Conservation (phyloP, 2,329 filamentous ascomycete species). For the Trichoderma brevicompactum region DNA sequence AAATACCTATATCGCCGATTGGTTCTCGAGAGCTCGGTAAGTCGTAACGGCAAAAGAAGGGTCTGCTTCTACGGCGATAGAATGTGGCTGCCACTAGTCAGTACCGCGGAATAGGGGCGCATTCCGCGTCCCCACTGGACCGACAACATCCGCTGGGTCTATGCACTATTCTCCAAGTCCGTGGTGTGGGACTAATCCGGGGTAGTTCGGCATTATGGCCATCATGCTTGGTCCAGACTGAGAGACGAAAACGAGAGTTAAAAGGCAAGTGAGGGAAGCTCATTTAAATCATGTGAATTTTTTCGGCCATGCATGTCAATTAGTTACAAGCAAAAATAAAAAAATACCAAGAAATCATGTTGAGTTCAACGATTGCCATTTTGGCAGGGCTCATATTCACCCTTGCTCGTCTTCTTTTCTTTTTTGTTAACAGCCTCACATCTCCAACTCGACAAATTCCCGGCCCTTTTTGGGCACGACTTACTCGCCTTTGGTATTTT, state of each 20-base stretch:
- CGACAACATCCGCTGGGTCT: background rate
- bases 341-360: background rate
- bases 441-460: slow-evolving; percentile 36
- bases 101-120: slow-evolving; percentile 6
- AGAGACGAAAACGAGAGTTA: background rate
- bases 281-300: background rate
- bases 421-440: background rate
- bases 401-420: background rate
- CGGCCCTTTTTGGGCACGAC: slow-evolving; percentile 50
- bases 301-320: background rate
- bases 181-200: background rate
- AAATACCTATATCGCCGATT: background rate
- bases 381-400: background rate
- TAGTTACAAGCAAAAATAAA: background rate
- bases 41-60: background rate
- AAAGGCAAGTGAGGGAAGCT: background rate
- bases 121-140: background rate
- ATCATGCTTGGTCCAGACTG: background rate
- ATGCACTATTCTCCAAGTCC: background rate
- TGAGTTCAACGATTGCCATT: background rate
- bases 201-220: background rate
- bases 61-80: background rate
- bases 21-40: background rate
- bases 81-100: background rate
- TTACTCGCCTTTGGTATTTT: slow-evolving; percentile 52